Evolutionary conservation across 106 monocot species (phyloP).

Genomic region (Platanthera zijinensis): DNA sequence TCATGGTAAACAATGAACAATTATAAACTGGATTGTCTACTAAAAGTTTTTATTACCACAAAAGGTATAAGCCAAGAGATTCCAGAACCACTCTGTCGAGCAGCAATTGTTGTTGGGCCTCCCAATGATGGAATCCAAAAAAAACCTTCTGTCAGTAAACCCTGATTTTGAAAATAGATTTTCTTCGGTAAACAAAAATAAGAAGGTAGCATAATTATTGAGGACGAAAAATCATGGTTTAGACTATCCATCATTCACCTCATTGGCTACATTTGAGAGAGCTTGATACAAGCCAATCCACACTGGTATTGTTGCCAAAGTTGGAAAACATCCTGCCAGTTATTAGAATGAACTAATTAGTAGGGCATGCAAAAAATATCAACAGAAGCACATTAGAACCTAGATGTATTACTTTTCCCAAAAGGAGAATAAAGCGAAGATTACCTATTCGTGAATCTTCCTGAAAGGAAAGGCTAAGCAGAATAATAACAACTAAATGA

Average conservation of each 20-base stretch:
- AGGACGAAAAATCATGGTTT: not conserved
- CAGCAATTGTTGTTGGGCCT: slow-evolving; percentile 95
- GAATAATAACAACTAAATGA: not conserved
- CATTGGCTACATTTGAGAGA: slow-evolving; percentile 99
- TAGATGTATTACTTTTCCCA: not conserved
- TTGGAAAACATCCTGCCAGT: slow-evolving; percentile 70
- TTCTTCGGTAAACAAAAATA: slow-evolving; percentile 1
- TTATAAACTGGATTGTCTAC: not conserved
- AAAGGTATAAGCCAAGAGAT: slow-evolving; percentile 98
- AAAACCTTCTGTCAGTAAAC: slow-evolving; percentile 92
- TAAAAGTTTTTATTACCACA: slow-evolving; percentile 47
- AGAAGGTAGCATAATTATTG: not conserved
- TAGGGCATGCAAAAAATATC: not conserved
- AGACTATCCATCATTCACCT: slow-evolving; percentile 31
- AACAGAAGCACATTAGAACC: not conserved
- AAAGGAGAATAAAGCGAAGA: not conserved
- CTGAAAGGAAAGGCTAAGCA: not conserved
- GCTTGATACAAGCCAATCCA: slow-evolving; percentile 99
- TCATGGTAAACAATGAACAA: not conserved
- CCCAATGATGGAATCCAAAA: slow-evolving; percentile 97
- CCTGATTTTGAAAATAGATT: slow-evolving; percentile 36
- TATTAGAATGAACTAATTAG: not conserved
- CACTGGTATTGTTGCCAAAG: slow-evolving; percentile 96
- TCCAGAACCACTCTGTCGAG: slow-evolving; percentile 92
- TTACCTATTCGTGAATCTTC: not conserved